Evolutionary conservation across 371 early-diverging fungal genomes (phyloP), one percentile per base, ranked within the genome.

Genomic region (Cokeromyces recurvatus): DNA sequence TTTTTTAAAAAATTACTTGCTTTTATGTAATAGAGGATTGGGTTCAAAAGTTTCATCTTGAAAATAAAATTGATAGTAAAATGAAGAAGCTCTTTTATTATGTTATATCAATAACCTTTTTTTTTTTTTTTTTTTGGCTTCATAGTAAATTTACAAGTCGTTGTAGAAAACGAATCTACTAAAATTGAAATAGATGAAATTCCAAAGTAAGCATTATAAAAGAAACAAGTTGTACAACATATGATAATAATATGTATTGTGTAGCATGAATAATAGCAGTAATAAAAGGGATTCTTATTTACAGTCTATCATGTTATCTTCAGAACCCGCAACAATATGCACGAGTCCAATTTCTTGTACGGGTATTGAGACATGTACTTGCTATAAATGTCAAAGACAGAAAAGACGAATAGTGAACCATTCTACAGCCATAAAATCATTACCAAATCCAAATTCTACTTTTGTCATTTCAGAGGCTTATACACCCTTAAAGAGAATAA

Each of bases 311-410:
- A 21, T 61, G 20, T 45, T 43, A 29, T 39, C 51, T 17, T n/a
- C 53, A 25, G 27, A 40, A 17, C 23, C 35, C 2, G 8, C 46
- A 23, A 42, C 58, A 32, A 38, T 48, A 17, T 22, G 32, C 22
- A 32, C 38, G 27, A 19, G 47, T 27, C n/a, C 46, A 27, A 15
- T 27, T 40, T 17, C 51, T 48, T 64, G 60, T 45, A 55, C 54
- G 24, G 48, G 57, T 7, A 37, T 37, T 31, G 27, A 25, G 12
- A 23, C 40, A 19, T 75, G 75, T 55, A 25, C 45, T 15, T 75
- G 75, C 36, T 75, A 71, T 37, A 68, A 63, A 38, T 75, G 75
- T 24, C 60, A 66, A 53, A 57, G 71, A 37, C 75, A 69, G 35
- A 57, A 66, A 53, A 59, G 75, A 50, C 48, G 71, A 42, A 61